Conservation (phyloP, 2,329 filamentous ascomycete genomes). For the Chalara sp. region DNA sequence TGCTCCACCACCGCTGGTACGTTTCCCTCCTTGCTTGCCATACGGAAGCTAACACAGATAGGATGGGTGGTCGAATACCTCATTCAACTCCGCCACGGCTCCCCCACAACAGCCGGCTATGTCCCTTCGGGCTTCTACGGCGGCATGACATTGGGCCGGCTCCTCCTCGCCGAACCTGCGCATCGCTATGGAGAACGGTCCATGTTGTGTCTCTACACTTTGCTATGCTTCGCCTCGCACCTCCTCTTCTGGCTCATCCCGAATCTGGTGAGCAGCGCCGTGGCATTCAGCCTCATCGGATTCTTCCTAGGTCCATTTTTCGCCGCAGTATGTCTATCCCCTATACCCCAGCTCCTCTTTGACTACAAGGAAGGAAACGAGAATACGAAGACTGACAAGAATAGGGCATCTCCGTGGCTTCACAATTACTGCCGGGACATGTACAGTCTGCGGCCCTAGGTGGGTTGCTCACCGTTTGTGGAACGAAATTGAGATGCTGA, state of each 20-base stretch:
- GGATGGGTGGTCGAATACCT: slow-evolving; percentile 63
- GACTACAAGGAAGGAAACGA: too few species aligned
- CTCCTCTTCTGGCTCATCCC: slow-evolving; percentile 53
- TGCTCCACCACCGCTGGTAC: slow-evolving; percentile 41
- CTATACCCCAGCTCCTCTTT: background rate
- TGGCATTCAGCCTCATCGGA: slow-evolving; percentile 46
- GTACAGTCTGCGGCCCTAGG: slow-evolving; percentile 41
- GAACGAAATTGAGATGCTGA: slow-evolving; percentile 1
- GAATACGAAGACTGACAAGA: background rate
- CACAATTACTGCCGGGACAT: slow-evolving; percentile 42
- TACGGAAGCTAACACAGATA: background rate
- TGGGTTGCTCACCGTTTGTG: slow-evolving; percentile 9
- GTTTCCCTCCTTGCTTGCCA: background rate
- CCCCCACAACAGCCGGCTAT: slow-evolving; percentile 52
- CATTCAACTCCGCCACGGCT: slow-evolving; percentile 49
- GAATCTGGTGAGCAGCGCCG: slow-evolving; percentile 41
- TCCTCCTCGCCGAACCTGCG: slow-evolving; percentile 52
- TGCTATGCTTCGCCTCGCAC: slow-evolving; percentile 46
- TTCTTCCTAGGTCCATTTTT: slow-evolving; percentile 55
- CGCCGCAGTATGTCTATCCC: slow-evolving; percentile 37
- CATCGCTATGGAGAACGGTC: slow-evolving; percentile 50
- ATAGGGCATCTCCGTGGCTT: slow-evolving; percentile 47
- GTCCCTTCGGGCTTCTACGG: slow-evolving; percentile 55
- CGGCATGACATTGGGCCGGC: slow-evolving; percentile 47
- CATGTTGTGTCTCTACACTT: slow-evolving; percentile 49